Conservation (phyloP, 2,329 filamentous ascomycete genomes). For the Ampelomyces quisqualis region DNA sequence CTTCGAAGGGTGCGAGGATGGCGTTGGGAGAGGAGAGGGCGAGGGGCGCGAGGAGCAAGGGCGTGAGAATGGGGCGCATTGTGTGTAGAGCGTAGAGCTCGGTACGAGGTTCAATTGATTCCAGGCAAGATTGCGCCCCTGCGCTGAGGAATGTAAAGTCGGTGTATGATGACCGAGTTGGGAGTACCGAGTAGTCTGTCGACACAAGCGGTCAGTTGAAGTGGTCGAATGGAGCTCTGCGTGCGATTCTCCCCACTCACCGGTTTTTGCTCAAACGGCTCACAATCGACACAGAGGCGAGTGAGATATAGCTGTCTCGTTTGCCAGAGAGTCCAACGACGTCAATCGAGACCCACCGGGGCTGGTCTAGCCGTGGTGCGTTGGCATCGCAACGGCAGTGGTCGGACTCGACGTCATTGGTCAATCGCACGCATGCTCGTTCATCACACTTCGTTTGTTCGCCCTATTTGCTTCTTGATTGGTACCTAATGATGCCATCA, state of each 20-base stretch:
- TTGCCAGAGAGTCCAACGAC: conserved; percentile 2
- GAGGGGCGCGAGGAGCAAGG: conserved; percentile 32
- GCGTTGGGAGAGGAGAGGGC: conserved; percentile 33
- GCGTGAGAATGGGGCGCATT: conserved; percentile 32
- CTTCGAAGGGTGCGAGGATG: conserved; percentile 34
- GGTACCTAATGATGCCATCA: background rate
- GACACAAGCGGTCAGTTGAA: conserved; percentile 1
- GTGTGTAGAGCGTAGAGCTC: conserved; percentile 13
- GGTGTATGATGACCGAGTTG: background rate
- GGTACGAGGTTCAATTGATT: background rate
- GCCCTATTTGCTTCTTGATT: background rate
- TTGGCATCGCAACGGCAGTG: conserved; percentile 5
- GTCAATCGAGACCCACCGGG: conserved; percentile 6
- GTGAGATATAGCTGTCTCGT: too few species aligned
- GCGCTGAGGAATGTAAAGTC: conserved; percentile 1
- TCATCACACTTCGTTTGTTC: background rate
- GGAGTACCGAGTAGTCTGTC: background rate
- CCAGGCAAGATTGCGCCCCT: background rate
- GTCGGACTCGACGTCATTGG: conserved; percentile 1
- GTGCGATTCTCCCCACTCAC: too few species aligned
- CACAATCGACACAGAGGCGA: too few species aligned
- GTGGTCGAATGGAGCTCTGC: too few species aligned
- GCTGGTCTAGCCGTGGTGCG: conserved; percentile 5
- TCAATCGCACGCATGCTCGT: background rate
- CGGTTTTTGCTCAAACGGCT: too few species aligned